phyloP scores from a whole-genome alignment of 2,329 filamentous ascomycete species.

The Coniochaeta hoffmannii region DNA sequence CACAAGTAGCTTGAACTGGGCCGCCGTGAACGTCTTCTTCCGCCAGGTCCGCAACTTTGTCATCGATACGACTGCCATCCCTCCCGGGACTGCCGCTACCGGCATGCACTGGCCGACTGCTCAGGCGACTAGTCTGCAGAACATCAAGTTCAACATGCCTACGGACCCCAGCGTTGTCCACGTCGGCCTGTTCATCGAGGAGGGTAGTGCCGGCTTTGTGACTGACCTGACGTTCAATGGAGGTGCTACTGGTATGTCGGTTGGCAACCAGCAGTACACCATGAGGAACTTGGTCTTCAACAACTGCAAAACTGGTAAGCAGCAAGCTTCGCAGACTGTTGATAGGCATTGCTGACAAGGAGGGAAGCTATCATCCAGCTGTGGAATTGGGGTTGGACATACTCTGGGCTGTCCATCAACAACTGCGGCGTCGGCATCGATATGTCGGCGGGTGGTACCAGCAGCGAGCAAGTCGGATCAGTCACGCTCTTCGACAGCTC shows the following conservation, averaged over 20 bases:
- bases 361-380: conserved; percentile 52
- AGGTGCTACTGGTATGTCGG: conserved; percentile 51
- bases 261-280: conserved; percentile 65
- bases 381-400: conserved; percentile 70
- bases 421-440: conserved; percentile 55
- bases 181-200: conserved; percentile 50
- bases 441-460: conserved; percentile 41
- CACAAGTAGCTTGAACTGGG: conserved; percentile 36
- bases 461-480: conserved; percentile 57
- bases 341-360: neutral
- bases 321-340: neutral
- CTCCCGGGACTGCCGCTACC: conserved; percentile 35
- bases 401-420: conserved; percentile 53
- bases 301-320: conserved; percentile 47
- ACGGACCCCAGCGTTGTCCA: conserved; percentile 32
- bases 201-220: conserved; percentile 25
- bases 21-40: conserved; percentile 52
- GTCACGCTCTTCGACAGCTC: conserved; percentile 64
- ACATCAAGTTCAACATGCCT: conserved; percentile 49
- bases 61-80: conserved; percentile 48
- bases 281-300: conserved; percentile 61
- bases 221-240: conserved; percentile 55
- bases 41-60: conserved; percentile 52
- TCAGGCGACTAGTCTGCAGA: conserved; percentile 54
- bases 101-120: conserved; percentile 65